Base-by-base conservation (phyloP, 2,329 filamentous ascomycete genomes). In the Colletotrichum tropicicola region DNA sequence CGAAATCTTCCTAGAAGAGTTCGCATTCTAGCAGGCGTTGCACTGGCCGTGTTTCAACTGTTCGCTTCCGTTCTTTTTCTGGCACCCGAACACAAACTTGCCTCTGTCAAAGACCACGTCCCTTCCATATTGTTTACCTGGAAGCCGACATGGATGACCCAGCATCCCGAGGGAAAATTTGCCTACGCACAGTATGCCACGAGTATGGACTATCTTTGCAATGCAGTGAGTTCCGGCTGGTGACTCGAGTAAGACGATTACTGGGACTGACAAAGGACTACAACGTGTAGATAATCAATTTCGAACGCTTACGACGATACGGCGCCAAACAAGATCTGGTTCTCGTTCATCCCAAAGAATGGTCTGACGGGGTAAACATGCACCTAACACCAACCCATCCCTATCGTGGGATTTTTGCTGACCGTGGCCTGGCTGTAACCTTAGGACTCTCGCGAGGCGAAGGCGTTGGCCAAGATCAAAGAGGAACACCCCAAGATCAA, bases 171-270 rank as follows among this genome's bases (percentile, higher is more conserved):
- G 4, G 44, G 74, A 3, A 72, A 70, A 51, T 84, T 79, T 60
- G 83, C 83, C 1, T 85, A 85, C 61, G 77, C 78, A 0, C 81
- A 83, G 69, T 85, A 85, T 71, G 82, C 79, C 23, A 85, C 83
- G 0, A 74, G 78, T 15, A 72, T 75, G 28, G 77, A 78, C 1
- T 82, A 84, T 58, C 73, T 85, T 1, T 85, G 83, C 68, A 85
- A 83, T 69, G 80, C 82, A 0, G 57, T 60, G 6, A n/a, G 39
- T 28, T 13, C 5, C 7, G 6, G n/a, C 15, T 15, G 23, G 4
- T 4, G 10, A 21, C 5, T 5, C 19, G 1, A 25, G 10, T 9
- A 6, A 25, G 19, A 5, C 17, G 19, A 7, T 39, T 15, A 44
- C 41, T 17, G 19, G 6, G 30, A 19, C 17, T 10, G 25, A 17